These are phyloP conservation scores for Ophiocordyceps camponoti-floridani DNA, from an alignment of 2,329 filamentous ascomycete species.

Conservation along the genomic window DNA sequence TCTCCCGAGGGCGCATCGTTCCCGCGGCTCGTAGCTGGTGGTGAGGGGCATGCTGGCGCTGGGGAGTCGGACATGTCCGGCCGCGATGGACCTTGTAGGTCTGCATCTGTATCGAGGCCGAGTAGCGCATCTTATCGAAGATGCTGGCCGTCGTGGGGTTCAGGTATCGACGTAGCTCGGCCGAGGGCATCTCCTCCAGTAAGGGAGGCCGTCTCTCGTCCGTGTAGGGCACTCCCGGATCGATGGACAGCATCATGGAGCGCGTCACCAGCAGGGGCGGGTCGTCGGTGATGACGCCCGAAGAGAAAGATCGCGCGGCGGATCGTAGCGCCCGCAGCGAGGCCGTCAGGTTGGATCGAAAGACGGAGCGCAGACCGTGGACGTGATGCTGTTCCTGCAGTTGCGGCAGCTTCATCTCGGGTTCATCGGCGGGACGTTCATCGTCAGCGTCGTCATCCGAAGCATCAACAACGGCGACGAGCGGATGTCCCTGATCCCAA, in stretches of 20 bases:
- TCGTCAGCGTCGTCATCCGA: constrained; percentile 18
- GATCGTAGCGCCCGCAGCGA: constrained; percentile 46
- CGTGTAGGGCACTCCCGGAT: constrained; percentile 46
- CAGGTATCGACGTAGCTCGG: constrained; percentile 47
- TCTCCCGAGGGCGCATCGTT: constrained; percentile 45
- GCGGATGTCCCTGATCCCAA: constrained; percentile 27
- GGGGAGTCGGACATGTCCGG: too few species aligned
- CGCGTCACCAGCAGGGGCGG: constrained; percentile 33
- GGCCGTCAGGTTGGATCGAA: constrained; percentile 53
- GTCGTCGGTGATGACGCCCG: constrained; percentile 27
- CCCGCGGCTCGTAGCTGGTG: too few species aligned
- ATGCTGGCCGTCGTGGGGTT: constrained; percentile 35
- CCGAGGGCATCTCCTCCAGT: constrained; percentile 45
- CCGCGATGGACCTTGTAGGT: constrained; percentile 46
- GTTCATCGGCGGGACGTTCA: constrained; percentile 10
- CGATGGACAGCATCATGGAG: constrained; percentile 49
- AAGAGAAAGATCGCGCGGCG: constrained; percentile 44
- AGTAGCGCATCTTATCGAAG: constrained; percentile 24
- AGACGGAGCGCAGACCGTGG: constrained; percentile 35
- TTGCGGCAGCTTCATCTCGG: constrained; percentile 13
- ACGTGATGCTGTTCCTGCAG: constrained; percentile 14
- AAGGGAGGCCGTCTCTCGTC: constrained; percentile 48
- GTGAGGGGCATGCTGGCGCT: too few species aligned
- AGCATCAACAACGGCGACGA: constrained; percentile 21
- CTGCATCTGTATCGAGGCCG: constrained; percentile 54